These are phyloP conservation scores for Filosporella fistucella DNA, from an alignment of 495 filamentous ascomycete species.

Conservation along the genomic window DNA sequence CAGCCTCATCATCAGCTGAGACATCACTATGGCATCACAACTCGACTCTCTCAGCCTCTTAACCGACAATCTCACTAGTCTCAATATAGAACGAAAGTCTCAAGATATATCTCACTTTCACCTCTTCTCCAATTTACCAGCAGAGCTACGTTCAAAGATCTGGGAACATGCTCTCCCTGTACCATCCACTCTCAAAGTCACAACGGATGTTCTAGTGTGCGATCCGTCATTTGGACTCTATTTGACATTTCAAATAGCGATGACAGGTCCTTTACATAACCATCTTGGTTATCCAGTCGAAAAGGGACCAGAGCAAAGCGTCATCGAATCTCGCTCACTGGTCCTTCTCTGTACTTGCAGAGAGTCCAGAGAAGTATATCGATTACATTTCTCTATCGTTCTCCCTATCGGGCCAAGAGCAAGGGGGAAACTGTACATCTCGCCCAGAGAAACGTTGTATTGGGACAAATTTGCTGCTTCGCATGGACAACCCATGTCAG, in stretches of 20 bases:
- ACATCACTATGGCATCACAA: too few relatives aligned
- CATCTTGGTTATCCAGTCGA: not conserved
- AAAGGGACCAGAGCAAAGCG: not conserved
- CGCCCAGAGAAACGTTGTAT: not conserved
- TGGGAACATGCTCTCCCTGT: not conserved
- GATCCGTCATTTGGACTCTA: not conserved
- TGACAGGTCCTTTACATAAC: not conserved
- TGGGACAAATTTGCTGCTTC: not conserved
- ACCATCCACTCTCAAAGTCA: not conserved
- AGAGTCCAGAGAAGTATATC: not conserved
- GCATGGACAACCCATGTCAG: not conserved
- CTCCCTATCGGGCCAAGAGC: too few relatives aligned
- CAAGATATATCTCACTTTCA: too few relatives aligned
- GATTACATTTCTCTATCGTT: not conserved
- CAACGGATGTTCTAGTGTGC: not conserved
- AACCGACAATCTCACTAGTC: too few relatives aligned
- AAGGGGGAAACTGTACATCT: not conserved
- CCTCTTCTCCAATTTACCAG: not conserved
- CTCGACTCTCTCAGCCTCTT: too few relatives aligned
- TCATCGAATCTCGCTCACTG: not conserved
- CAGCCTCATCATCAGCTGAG: too few relatives aligned
- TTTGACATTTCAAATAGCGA: not conserved
- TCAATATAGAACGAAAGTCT: too few relatives aligned
- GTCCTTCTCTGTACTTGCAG: not conserved
- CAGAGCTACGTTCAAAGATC: constrained; percentile 6